phyloP scores from a whole-genome alignment of 2,329 filamentous ascomycete species.

The Rhynchosporium graminicola region DNA sequence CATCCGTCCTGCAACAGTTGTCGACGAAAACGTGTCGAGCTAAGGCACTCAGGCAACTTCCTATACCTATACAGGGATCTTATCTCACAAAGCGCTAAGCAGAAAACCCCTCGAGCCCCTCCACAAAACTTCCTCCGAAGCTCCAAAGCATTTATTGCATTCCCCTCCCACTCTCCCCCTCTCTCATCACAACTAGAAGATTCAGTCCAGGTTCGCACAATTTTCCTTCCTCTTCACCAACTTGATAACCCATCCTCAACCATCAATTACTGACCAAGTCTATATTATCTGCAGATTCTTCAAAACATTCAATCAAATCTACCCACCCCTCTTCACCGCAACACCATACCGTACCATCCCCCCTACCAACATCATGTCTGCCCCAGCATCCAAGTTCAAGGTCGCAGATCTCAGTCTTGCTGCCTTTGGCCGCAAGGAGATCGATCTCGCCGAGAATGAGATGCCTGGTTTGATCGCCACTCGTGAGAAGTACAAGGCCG shows the following conservation, averaged over 20 bases:
- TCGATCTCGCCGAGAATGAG: constrained; percentile 93
- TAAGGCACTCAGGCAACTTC: no score
- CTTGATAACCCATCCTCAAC: not conserved
- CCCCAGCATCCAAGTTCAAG: constrained; percentile 42
- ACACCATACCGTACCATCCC: constrained; percentile 3
- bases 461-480: constrained; percentile 99
- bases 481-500: constrained; percentile 82
- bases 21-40: no score
- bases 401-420: constrained; percentile 97
- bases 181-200: constrained; percentile 19
- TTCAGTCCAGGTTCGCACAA: constrained; percentile 11
- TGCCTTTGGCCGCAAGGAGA: constrained; percentile 98
- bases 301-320: not conserved
- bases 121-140: constrained; percentile 12
- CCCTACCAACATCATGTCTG: constrained; percentile 39
- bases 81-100: not conserved
- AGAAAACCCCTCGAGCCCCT: constrained; percentile 11
- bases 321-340: constrained; percentile 23
- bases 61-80: not conserved
- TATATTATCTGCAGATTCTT: constrained; percentile 1
- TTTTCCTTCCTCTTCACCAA: not conserved
- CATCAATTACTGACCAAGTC: not conserved
- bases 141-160: not conserved
- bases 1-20: no score
- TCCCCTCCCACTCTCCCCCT: constrained; percentile 3